These are phyloP conservation scores for Umbellularia californica DNA, from an alignment of 164 flowering plant genomes.

Conservation along the genomic window DNA sequence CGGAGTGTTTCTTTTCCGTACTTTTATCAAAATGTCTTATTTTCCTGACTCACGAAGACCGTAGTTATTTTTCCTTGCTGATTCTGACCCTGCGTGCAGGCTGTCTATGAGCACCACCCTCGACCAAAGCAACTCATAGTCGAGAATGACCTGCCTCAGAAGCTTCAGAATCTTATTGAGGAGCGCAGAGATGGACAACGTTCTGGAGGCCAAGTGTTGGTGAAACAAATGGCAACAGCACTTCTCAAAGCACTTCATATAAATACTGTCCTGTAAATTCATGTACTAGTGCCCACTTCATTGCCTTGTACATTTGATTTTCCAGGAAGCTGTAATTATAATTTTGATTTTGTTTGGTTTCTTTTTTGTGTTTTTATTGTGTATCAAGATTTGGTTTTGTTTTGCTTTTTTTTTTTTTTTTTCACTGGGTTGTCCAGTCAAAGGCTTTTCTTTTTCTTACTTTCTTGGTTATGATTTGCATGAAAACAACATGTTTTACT, in stretches of 20 bases:
- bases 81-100: constrained; percentile 30
- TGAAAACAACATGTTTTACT: background rate
- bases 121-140: constrained; percentile 95
- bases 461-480: background rate
- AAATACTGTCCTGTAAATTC: constrained; percentile 80
- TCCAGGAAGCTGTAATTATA: constrained; percentile 8
- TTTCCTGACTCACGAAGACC: background rate
- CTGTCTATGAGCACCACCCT: constrained; percentile 98
- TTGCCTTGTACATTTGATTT: constrained; percentile 9
- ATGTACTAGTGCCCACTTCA: background rate
- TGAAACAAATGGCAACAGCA: constrained; percentile 98
- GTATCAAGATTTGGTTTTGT: background rate
- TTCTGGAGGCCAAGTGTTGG: constrained; percentile 93
- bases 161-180: constrained; percentile 88
- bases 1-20: background rate
- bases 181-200: constrained; percentile 92
- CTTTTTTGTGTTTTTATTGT: background rate
- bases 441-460: background rate
- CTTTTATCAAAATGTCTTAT: background rate
- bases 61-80: background rate
- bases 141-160: constrained; percentile 93
- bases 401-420: too few relatives aligned
- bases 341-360: background rate
- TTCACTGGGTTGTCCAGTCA: too few relatives aligned
- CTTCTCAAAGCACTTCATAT: constrained; percentile 95